These are phyloP conservation scores for Ogataea pilisensis DNA, from an alignment of 805 yeast species.

Conservation along the genomic window DNA sequence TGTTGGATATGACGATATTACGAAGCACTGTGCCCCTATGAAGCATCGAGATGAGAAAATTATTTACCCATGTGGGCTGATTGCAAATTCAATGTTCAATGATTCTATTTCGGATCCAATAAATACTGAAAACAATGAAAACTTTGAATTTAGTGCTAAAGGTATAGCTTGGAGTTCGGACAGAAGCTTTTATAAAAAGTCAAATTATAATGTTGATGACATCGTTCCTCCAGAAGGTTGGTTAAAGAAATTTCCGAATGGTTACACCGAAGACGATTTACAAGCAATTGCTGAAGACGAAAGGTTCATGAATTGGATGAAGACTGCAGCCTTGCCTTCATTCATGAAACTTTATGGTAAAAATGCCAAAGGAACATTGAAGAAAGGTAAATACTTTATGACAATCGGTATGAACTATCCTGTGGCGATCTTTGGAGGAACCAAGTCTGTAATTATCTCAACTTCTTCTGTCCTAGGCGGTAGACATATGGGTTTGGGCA, in stretches of 20 bases:
- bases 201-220: slow-evolving; percentile 60
- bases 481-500: slow-evolving; percentile 76
- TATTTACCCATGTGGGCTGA: slow-evolving; percentile 89
- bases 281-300: slow-evolving; percentile 78
- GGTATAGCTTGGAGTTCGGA: slow-evolving; percentile 89
- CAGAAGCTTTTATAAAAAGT: slow-evolving; percentile 63
- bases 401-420: slow-evolving; percentile 77
- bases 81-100: slow-evolving; percentile 89
- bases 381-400: slow-evolving; percentile 66
- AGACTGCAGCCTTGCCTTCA: slow-evolving; percentile 89
- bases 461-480: slow-evolving; percentile 87
- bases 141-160: slow-evolving; percentile 40
- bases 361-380: slow-evolving; percentile 54
- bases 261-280: slow-evolving; percentile 77
- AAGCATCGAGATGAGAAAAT: slow-evolving; percentile 35
- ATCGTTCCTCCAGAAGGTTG: slow-evolving; percentile 96
- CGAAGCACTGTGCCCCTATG: slow-evolving; percentile 52
- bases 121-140: slow-evolving; percentile 29
- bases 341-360: slow-evolving; percentile 80
- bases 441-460: slow-evolving; percentile 75
- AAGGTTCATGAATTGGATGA: slow-evolving; percentile 95
- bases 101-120: slow-evolving; percentile 68
- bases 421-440: slow-evolving; percentile 80
- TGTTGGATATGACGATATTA: slow-evolving; percentile 46
- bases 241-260: slow-evolving; percentile 74